These are phyloP conservation scores for Kwoniella dendrophila DNA, from an alignment of 768 basidiomycete species.

Conservation along the genomic window DNA sequence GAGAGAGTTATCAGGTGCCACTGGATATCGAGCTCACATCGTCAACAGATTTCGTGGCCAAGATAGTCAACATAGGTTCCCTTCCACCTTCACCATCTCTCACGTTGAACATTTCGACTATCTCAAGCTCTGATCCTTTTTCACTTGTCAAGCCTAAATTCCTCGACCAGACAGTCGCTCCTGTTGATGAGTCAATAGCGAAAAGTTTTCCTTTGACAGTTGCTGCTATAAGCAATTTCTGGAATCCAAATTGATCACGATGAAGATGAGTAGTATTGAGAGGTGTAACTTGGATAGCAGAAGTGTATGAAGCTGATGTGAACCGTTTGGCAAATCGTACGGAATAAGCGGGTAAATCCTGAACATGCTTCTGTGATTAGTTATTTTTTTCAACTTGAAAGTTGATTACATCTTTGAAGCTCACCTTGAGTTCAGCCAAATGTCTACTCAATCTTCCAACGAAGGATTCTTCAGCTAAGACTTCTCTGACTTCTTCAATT, in stretches of 20 bases:
- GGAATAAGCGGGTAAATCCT: constrained; percentile 74
- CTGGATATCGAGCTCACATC: constrained; percentile 28
- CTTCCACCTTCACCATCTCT: constrained; percentile 38
- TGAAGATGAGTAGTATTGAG: constrained; percentile 58
- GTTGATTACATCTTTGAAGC: constrained; percentile 4
- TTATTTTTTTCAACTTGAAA: not conserved
- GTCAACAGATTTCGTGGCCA: constrained; percentile 33
- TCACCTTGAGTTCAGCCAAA: constrained; percentile 47
- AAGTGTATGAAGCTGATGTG: constrained; percentile 55
- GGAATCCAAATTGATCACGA: constrained; percentile 82
- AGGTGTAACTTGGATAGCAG: constrained; percentile 43
- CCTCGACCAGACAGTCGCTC: constrained; percentile 76
- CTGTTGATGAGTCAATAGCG: constrained; percentile 77
- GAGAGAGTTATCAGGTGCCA: not conserved
- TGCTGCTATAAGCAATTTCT: constrained; percentile 75
- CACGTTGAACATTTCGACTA: constrained; percentile 48
- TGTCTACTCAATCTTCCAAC: constrained; percentile 44
- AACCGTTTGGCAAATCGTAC: constrained; percentile 71
- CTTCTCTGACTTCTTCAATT: constrained; percentile 49
- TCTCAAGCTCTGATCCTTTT: constrained; percentile 37
- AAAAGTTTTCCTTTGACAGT: constrained; percentile 75
- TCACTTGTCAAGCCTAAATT: constrained; percentile 75
- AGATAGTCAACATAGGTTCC: constrained; percentile 38
- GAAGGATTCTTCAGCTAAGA: constrained; percentile 51
- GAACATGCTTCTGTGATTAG: constrained; percentile 15